phyloP scores from a whole-genome alignment of 2,329 filamentous ascomycete species.

The Colletotrichum costaricense region DNA sequence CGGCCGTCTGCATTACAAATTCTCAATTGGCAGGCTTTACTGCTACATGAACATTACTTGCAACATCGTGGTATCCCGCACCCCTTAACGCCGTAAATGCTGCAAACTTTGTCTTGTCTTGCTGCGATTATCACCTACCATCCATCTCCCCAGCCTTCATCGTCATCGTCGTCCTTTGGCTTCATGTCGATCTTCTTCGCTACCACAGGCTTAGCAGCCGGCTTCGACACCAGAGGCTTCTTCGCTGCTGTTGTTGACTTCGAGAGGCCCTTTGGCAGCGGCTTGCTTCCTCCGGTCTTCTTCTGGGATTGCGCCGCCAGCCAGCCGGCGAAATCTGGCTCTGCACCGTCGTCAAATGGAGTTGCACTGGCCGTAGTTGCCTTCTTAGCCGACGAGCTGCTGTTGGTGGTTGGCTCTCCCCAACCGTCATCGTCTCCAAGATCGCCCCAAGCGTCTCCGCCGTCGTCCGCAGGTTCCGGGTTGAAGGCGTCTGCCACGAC shows the following conservation, averaged over 20 bases:
- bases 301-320: constrained; percentile 84
- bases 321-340: constrained; percentile 97
- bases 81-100: constrained; percentile 32
- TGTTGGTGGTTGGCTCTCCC: constrained; percentile 48
- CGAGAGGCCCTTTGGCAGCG: constrained; percentile 84
- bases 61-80: constrained; percentile 29
- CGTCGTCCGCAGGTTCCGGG: constrained; percentile 69
- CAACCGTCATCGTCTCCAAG: constrained; percentile 66
- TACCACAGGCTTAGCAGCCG: constrained; percentile 53
- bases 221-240: constrained; percentile 51
- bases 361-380: constrained; percentile 50
- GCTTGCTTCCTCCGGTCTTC: constrained; percentile 71
- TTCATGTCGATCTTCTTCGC: constrained; percentile 78
- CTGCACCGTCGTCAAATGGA: constrained; percentile 83
- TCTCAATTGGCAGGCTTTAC: constrained; percentile 17
- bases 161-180: constrained; percentile 70
- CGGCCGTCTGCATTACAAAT: constrained; percentile 28
- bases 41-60: constrained; percentile 24
- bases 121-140: constrained; percentile 56
- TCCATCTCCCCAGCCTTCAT: constrained; percentile 74
- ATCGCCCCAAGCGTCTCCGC: constrained; percentile 81
- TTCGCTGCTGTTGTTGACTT: constrained; percentile 62
- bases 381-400: constrained; percentile 42
- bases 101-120: background rate
- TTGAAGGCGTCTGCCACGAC: constrained; percentile 62